Base-by-base conservation (phyloP, 495 filamentous ascomycete species). In the Glarea lozoyensis region DNA sequence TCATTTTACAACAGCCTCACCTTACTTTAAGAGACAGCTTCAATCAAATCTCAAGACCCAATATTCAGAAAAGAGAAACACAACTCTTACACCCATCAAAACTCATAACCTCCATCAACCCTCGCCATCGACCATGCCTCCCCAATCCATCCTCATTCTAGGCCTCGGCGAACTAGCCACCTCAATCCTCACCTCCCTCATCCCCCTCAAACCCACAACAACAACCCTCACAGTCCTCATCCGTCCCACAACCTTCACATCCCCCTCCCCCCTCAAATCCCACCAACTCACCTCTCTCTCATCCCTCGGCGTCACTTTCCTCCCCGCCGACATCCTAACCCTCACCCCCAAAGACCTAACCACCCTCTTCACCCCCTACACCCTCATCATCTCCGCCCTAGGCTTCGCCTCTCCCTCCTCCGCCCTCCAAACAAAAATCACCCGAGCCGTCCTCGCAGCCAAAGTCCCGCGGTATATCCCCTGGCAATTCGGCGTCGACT, bases 401-500 rank as follows among this genome's bases (percentile, higher is more conserved):
- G 81, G 79, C 13, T 76, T 78, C 47, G 64, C 60, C 1, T 58
- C 67, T 5, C 70, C 0, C 34, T 62, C 0, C 22, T 21, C 17
- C 11, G 77, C 75, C 0, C 71, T 65, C 2, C 69, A 78, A 52
- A 19, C 63, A 0, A 76, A 75, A 37, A 42, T 79, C 20, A 60
- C 72, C 0, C 48, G 25, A 10, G 31, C 31, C n/a, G 31, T 34
- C 5, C 31, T 83, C 75, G 2, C 80, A 66, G 7, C 79, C 79
- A 56, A 76, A 81, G 55, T 85, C 78, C 78, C 79, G 81, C 2
- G 79, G 77, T 11, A 81, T 56, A 47, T 69, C 81, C 6, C 69
- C 52, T 11, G 43, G 35, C 0, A 67, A 57, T 1, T 59, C 55
- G 0, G 74, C 74, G 9, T 46, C 43, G 3, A 82, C 57, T 0